Base-by-base conservation (phyloP, 768 basidiomycete species). In the Lanmaoa rubissima region DNA sequence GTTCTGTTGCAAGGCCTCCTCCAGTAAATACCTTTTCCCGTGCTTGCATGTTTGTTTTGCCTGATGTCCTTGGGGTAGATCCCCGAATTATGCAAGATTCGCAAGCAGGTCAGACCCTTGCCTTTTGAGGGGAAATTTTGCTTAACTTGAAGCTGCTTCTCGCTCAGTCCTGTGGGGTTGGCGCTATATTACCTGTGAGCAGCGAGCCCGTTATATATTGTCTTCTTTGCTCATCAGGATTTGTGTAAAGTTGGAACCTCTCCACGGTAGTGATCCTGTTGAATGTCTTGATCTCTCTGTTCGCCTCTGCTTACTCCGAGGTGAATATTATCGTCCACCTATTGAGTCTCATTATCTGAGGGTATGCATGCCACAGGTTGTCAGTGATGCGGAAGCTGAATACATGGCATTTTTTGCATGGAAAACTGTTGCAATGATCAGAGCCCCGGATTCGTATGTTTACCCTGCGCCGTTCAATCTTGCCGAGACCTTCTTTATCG, bases 401-500 rank as follows among this genome's bases (percentile, higher is more conserved):
- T 95, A 92, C 69, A 78, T 97, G 43, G 82, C 91, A 4, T 95
- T 93, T 76, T 97, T 93, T 69, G 92, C 95, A 2, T 79, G 80
- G 63, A 96, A 96, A 76, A 90, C 93, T 4, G 71, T 92, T 45
- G 80, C 81, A 14, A 90, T 92, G 91, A 89, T 92, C 55, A 76
- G 92, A 46, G 91, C 92, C 1, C 92, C 92, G 5, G 91, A 93
- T 72, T 81, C 83, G n/a, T 79, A 66, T 65, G 76, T 92, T 48
- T 95, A 94, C 69, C 92, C 93, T 34, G 90, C 94, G 0, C 95
- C 95, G 1, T 95, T 96, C 78, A 97, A 96, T 69, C 75, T 97
- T 28, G 74, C 95, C 58, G 95, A 98, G 73, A 75, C 79, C 1
- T 69, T 93, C 67, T 74, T 96, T 31, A 76, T 96, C 55, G 90